These are phyloP conservation scores for Aspergillus sp. DNA, from an alignment of 2,329 filamentous ascomycete species.

Conservation along the genomic window DNA sequence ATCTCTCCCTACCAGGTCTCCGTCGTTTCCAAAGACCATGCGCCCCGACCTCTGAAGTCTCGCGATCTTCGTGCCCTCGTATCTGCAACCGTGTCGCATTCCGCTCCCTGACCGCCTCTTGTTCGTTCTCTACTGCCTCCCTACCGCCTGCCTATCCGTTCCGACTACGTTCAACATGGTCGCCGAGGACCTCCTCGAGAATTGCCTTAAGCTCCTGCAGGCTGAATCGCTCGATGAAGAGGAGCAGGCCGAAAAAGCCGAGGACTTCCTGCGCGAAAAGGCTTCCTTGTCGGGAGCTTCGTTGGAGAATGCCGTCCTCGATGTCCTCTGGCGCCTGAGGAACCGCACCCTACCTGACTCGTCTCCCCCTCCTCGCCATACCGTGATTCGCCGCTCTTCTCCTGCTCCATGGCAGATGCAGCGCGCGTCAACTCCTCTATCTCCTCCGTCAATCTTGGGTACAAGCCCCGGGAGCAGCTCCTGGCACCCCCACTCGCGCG, in stretches of 20 bases:
- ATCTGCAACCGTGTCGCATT: slow-evolving; percentile 3
- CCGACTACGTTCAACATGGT: slow-evolving; percentile 55
- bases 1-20: slow-evolving; percentile 2
- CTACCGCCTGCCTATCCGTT: slow-evolving; percentile 5
- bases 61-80: slow-evolving; percentile 2
- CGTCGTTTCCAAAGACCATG: slow-evolving; percentile 7
- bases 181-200: slow-evolving; percentile 83
- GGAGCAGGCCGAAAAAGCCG: slow-evolving; percentile 85
- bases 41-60: slow-evolving; percentile 5
- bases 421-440: slow-evolving; percentile 66
- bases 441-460: slow-evolving; percentile 66
- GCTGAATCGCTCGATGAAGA: slow-evolving; percentile 79
- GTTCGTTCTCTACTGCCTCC: slow-evolving; percentile 3
- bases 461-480: slow-evolving; percentile 77
- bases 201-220: slow-evolving; percentile 80
- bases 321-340: slow-evolving; percentile 65
- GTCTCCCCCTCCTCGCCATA: slow-evolving; percentile 81
- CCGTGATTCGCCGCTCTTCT: slow-evolving; percentile 79
- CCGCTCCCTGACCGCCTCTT: slow-evolving; percentile 4
- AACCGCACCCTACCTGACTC: slow-evolving; percentile 41
- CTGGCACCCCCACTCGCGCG: slow-evolving; percentile 63
- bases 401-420: slow-evolving; percentile 84
- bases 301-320: slow-evolving; percentile 82
- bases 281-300: slow-evolving; percentile 64
- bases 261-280: slow-evolving; percentile 72